Evolutionary conservation across 345 rosid genomes (phyloP).

Genomic region (Isatis tinctoria): DNA sequence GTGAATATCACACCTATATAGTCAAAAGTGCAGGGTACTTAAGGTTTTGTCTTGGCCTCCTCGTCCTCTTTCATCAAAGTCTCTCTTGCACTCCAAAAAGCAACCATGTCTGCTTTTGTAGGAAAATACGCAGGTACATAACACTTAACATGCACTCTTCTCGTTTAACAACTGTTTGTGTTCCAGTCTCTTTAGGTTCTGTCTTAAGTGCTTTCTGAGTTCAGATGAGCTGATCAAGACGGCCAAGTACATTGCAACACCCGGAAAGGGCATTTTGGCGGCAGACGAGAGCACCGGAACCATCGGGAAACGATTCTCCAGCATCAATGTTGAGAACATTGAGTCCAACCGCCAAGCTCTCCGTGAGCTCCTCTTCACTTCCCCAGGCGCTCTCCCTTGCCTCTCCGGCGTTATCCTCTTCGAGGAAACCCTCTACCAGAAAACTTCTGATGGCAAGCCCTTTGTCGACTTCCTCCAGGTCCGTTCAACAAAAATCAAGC

Average conservation of each 20-base stretch:
- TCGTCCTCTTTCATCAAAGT: constrained; percentile 19
- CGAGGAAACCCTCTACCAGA: constrained; percentile 95
- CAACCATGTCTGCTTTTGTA: constrained; percentile 80
- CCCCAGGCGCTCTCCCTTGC: constrained; percentile 58
- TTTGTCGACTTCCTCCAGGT: constrained; percentile 70
- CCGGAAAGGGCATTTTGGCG: constrained; percentile 90
- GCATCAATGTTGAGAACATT: constrained; percentile 88
- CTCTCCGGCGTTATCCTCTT: constrained; percentile 95
- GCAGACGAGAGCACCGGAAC: constrained; percentile 99
- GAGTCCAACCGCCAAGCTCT: constrained; percentile 95
- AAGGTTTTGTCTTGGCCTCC: constrained; percentile 39
- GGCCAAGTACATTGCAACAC: constrained; percentile 89
- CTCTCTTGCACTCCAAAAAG: constrained; percentile 19
- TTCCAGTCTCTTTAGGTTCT: constrained; percentile 4
- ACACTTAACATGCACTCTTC: not conserved
- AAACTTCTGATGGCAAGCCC: constrained; percentile 65
- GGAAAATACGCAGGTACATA: constrained; percentile 82
- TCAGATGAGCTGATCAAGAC: constrained; percentile 88
- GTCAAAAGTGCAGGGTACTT: constrained; percentile 25
- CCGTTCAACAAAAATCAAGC: not conserved
- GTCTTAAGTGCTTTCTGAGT: constrained; percentile 10
- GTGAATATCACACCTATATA: constrained; percentile 36
- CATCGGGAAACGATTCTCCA: constrained; percentile 84
- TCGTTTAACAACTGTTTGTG: not conserved
- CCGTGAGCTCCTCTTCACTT: constrained; percentile 89